These are phyloP conservation scores for Mortierella sp. DNA, from an alignment of 371 early-diverging fungal genomes.

Conservation along the genomic window DNA sequence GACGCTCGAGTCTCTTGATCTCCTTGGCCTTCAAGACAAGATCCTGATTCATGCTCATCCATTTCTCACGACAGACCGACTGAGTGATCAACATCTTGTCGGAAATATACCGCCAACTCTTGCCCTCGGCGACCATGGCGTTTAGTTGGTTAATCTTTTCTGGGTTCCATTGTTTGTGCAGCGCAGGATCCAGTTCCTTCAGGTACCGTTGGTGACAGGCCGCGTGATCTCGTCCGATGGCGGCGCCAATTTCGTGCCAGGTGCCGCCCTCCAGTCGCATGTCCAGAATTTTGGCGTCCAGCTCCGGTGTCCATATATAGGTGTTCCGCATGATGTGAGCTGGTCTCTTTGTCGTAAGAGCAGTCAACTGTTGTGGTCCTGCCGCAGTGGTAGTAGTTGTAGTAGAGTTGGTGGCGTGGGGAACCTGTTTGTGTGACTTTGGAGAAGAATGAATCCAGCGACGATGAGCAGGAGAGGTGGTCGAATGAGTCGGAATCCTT, in stretches of 20 bases:
- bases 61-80: conserved; percentile 34
- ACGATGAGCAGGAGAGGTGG: neutral
- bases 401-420: neutral
- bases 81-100: conserved; percentile 27
- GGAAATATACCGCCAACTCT: conserved; percentile 35
- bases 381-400: neutral
- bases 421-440: conserved; percentile 9
- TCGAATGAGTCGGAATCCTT: neutral
- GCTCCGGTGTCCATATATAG: conserved; percentile 29
- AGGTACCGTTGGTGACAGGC: conserved; percentile 35
- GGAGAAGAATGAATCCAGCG: conserved; percentile 23
- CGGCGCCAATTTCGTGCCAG: conserved; percentile 47
- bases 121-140: conserved; percentile 24
- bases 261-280: conserved; percentile 47
- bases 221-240: conserved; percentile 11
- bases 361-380: neutral
- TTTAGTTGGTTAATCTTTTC: conserved; percentile 27
- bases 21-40: conserved; percentile 7
- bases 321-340: neutral
- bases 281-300: conserved; percentile 33
- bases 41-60: conserved; percentile 29
- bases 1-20: neutral
- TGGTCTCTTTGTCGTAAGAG: neutral
- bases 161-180: conserved; percentile 29
- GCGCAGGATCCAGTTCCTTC: conserved; percentile 34